Percentiles rank a stretch among this genome's conserved stretches.
Conservation (phyloP, 352 stramenopile genomes). For the Phytophthora litchii region DNA sequence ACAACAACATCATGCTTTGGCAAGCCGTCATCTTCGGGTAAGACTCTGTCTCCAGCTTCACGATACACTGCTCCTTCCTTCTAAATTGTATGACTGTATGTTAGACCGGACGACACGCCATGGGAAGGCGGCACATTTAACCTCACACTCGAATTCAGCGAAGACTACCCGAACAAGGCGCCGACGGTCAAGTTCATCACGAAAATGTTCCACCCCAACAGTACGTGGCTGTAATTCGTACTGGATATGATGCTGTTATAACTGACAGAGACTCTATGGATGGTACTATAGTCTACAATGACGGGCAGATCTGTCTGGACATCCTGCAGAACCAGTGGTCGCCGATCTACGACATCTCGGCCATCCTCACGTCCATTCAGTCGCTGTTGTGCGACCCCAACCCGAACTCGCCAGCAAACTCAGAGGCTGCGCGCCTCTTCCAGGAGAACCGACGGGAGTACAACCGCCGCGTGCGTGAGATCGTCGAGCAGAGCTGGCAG, state of each 20-base stretch:
- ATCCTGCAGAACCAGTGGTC: slow-evolving; percentile 99
- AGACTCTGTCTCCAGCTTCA: background rate
- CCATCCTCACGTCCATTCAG: slow-evolving; percentile 99
- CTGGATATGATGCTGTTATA: background rate
- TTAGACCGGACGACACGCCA: slow-evolving; percentile 97
- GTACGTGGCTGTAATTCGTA: slow-evolving; percentile 36
- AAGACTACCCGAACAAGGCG: slow-evolving; percentile 99
- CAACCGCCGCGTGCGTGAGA: slow-evolving; percentile 98
- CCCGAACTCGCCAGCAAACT: slow-evolving; percentile 98
- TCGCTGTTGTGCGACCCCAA: slow-evolving; percentile 99
- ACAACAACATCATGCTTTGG: slow-evolving; percentile 99
- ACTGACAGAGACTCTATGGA: slow-evolving; percentile 2
- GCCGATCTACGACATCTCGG: slow-evolving; percentile 99
- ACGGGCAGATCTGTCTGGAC: slow-evolving; percentile 96
- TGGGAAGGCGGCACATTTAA: slow-evolving; percentile 99
- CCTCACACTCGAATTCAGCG: slow-evolving; percentile 98
- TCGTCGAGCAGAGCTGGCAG: slow-evolving; percentile 99
- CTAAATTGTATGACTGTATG: slow-evolving; percentile 17
- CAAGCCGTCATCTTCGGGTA: slow-evolving; percentile 92
- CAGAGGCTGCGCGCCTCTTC: slow-evolving; percentile 96
- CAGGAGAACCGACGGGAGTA: slow-evolving; percentile 99
- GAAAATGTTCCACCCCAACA: slow-evolving; percentile 99
- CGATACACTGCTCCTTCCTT: background rate
- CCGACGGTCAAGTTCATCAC: slow-evolving; percentile 98
- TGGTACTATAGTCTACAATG: slow-evolving; percentile 82